Evolutionary conservation across 352 stramenopile species (phyloP).

Genomic region (Phytophthora sp.): DNA sequence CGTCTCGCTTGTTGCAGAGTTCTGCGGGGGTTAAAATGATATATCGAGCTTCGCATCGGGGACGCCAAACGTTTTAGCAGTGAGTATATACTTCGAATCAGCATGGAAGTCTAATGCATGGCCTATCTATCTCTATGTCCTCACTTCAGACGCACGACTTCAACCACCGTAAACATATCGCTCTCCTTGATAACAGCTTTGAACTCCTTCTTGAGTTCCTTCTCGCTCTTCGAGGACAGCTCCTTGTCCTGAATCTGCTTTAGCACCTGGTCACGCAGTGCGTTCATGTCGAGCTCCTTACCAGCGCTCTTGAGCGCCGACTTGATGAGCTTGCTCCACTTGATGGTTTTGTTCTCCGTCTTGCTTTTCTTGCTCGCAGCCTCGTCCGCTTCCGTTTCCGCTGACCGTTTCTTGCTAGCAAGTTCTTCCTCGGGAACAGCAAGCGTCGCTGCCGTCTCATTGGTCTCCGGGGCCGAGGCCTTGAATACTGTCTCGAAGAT

Average conservation of each 20-base stretch:
- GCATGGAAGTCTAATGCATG: conserved; percentile 42
- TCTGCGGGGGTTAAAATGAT: not conserved
- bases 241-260: conserved; percentile 51
- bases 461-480: conserved; percentile 32
- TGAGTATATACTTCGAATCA: not conserved
- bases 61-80: not conserved
- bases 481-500: conserved; percentile 79
- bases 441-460: not conserved
- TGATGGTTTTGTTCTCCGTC: conserved; percentile 57
- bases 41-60: not conserved
- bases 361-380: conserved; percentile 52
- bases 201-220: conserved; percentile 74
- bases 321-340: conserved; percentile 80
- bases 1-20: too few species aligned
- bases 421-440: conserved; percentile 10
- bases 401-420: conserved; percentile 54
- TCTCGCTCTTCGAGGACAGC: conserved; percentile 58
- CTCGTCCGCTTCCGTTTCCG: conserved; percentile 38
- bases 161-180: conserved; percentile 52
- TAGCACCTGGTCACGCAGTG: conserved; percentile 56
- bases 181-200: conserved; percentile 51
- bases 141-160: conserved; percentile 57
- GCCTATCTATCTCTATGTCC: conserved; percentile 46
- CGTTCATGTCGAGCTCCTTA: conserved; percentile 62
- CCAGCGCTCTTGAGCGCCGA: conserved; percentile 50